Base-by-base conservation (phyloP, 2,329 filamentous ascomycete genomes). In the Cytospora chrysosperma region DNA sequence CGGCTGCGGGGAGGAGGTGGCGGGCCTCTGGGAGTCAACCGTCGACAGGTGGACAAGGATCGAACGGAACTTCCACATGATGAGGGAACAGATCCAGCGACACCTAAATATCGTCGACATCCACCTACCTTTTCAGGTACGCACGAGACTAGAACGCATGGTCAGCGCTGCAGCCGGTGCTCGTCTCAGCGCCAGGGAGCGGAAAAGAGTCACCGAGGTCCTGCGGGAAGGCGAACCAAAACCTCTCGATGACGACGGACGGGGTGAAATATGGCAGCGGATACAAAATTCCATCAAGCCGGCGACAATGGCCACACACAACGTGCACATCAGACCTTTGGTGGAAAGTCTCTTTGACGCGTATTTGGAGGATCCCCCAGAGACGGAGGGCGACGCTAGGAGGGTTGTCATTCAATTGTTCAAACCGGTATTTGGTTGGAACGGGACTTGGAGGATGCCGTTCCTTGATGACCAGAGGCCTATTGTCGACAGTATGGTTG, bases 31-130 rank as follows among this genome's bases (percentile, higher is more conserved):
- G 70, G 26, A 63, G 2, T 60, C 59, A 4, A 65, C 65, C 2
- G 63, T 72, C 0, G 12, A 50, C 12, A 59, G 51, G 17, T 72
- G 70, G 70, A 61, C 67, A 1, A 62, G 56, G 3, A 63, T 70
- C 59, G 64, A 67, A 21, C 64, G 65, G 24, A 67, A 65, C 17
- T 62, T 70, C 15, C 67, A 72, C 19, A 66, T 40, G 24, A 47
- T 70, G 37, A 64, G 69, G 3, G 70, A 72, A 57, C 66, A 70
- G 51, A 69, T 72, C 27, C 69, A 72, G 43, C 66, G 70, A 9
- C 69, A 72, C 26, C 65, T 72, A 8, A 68, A 70, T 5, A 63
- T 72, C 9, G 63, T 71, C 10, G 67, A 68, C 8, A 64, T 72
- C 0, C 67, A 68, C 26, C 50, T 71, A 17, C 70, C 69, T 1